A percentile compares a stretch with the other conserved stretches of the same genome.
Conservation (phyloP, 352 stramenopile genomes). For the Globisporangium mamillatum region DNA sequence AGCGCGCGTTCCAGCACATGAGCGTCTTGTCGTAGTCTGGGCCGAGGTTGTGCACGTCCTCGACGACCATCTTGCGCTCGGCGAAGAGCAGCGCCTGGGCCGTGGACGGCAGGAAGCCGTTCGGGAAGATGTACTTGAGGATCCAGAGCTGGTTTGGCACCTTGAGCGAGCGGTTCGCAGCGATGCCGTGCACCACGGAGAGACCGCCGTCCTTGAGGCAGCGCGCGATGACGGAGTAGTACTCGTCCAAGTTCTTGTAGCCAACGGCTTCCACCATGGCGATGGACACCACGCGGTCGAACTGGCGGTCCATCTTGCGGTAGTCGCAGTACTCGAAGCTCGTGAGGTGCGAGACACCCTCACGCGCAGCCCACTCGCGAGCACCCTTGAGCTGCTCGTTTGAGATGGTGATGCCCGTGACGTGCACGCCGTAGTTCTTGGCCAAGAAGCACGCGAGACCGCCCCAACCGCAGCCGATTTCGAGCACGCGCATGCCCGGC, state of each 20-base stretch:
- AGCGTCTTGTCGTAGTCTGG: conserved; percentile 90
- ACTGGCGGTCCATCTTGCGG: conserved; percentile 84
- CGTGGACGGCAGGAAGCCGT: conserved; percentile 81
- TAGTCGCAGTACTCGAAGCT: conserved; percentile 91
- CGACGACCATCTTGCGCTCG: conserved; percentile 77
- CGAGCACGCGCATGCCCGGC: conserved; percentile 80
- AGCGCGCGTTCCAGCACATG: conserved; percentile 86
- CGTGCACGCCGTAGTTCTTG: conserved; percentile 84
- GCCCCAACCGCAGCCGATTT: conserved; percentile 90
- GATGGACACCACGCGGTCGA: conserved; percentile 87
- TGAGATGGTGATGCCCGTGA: conserved; percentile 89
- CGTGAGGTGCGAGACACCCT: conserved; percentile 80
- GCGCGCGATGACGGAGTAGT: conserved; percentile 79
- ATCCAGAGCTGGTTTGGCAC: conserved; percentile 85
- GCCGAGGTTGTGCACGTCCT: conserved; percentile 85
- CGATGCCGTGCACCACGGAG: conserved; percentile 80
- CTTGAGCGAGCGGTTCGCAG: conserved; percentile 82
- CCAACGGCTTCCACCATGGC: conserved; percentile 89
- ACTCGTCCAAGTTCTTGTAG: conserved; percentile 87
- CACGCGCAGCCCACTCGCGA: conserved; percentile 67
- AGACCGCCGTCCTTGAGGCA: conserved; percentile 81
- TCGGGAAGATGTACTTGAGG: conserved; percentile 91
- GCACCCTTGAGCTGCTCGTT: conserved; percentile 89
- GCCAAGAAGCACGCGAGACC: conserved; percentile 85
- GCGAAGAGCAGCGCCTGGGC: conserved; percentile 72